phyloP scores from a whole-genome alignment of 176 grass and related monocot species.

The Aegilops tauschii region DNA sequence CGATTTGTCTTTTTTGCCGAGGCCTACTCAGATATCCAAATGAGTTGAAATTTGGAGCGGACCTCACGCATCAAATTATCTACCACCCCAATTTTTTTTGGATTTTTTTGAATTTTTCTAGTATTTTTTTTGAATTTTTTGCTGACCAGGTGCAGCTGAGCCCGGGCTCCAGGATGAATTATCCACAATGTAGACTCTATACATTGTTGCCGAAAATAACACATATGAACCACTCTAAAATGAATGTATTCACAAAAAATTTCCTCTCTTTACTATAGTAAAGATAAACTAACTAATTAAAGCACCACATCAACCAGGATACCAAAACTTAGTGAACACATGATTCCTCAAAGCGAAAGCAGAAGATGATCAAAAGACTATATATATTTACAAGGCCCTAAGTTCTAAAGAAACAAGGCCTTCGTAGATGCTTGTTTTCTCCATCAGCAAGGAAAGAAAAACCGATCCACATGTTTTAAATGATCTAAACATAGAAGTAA shows the following conservation, averaged over 20 bases:
- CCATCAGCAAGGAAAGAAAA: background rate
- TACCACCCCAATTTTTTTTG: too few species aligned
- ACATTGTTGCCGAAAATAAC: background rate
- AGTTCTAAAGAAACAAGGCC: too few species aligned
- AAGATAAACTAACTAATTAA: background rate
- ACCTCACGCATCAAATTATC: too few species aligned
- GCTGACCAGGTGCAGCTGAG: too few species aligned
- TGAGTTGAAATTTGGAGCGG: too few species aligned
- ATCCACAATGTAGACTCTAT: background rate
- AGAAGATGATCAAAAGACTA: background rate
- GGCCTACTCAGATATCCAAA: too few species aligned
- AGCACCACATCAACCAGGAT: background rate
- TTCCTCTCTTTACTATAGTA: background rate
- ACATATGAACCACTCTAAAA: background rate
- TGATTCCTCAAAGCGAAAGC: background rate
- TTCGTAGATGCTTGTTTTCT: background rate
- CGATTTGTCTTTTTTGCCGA: too few species aligned
- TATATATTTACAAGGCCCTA: background rate
- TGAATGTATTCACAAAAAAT: background rate
- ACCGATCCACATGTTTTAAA: background rate
- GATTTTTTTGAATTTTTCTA: too few species aligned
- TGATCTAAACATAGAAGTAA: background rate
- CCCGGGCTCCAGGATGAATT: too few species aligned
- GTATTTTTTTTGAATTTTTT: too few species aligned
- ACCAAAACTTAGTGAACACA: background rate